phyloP scores from a whole-genome alignment of 805 yeast species.

The Limtongia smithiae region DNA sequence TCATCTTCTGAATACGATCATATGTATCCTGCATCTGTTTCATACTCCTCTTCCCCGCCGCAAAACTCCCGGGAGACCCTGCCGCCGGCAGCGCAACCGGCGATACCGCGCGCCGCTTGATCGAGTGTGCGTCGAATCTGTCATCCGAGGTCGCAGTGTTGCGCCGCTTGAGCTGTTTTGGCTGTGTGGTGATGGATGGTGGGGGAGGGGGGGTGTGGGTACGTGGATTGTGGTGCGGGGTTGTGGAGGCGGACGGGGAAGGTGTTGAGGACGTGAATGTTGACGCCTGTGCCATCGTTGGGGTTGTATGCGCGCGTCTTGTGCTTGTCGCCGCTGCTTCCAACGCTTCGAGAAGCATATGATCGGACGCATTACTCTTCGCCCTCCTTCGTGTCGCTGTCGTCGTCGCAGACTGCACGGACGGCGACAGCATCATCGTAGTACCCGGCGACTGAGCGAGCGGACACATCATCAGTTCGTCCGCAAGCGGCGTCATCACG shows the following conservation, averaged over 20 bases:
- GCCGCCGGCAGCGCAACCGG: conserved; percentile 13
- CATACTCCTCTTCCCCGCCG: conserved; percentile 25
- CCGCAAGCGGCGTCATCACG: no score
- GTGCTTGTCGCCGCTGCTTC: no score
- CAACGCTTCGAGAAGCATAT: no score
- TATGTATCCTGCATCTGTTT: conserved; percentile 29
- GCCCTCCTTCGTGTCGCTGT: no score
- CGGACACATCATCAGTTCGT: no score
- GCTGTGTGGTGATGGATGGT: conserved; percentile 6
- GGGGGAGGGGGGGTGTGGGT: conserved; percentile 6
- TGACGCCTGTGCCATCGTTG: background rate
- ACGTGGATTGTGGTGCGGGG: conserved; percentile 2
- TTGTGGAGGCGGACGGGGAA: background rate
- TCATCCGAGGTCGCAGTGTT: conserved; percentile 5
- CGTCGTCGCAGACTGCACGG: no score
- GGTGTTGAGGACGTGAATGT: background rate
- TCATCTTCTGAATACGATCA: conserved; percentile 27
- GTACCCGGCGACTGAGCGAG: no score
- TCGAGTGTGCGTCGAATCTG: conserved; percentile 16
- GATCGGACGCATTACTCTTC: no score
- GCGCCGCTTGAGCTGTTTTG: conserved; percentile 23
- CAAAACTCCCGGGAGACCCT: conserved; percentile 6
- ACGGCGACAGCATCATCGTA: no score
- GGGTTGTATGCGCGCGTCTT: no score
- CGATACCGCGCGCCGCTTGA: conserved; percentile 28